Conservation (phyloP, 1,139 yeast species). For the Candida freyschussii region DNA sequence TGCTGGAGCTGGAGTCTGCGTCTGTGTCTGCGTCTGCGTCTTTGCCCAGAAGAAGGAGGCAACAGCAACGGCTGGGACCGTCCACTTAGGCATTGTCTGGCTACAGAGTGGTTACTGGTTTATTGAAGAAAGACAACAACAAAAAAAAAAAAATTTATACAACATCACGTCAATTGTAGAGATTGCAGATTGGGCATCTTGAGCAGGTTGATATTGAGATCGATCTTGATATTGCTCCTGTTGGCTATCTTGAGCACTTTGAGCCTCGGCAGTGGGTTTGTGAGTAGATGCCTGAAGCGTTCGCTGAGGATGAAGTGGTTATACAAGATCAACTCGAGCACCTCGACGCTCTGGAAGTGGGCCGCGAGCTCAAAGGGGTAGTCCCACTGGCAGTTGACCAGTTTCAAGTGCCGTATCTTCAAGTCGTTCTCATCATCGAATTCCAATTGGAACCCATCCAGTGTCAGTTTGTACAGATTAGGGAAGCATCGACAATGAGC, state of each 20-base stretch:
- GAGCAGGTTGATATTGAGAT: no score
- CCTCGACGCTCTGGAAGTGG: no score
- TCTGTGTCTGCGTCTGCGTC: constrained; percentile 10
- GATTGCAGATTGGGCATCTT: no score
- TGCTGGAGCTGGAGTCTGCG: constrained; percentile 5
- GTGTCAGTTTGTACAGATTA: constrained; percentile 18
- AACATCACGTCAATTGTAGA: no score
- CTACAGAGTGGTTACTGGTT: no score
- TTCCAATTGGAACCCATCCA: constrained; percentile 28
- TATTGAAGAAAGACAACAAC: no score
- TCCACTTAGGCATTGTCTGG: no score
- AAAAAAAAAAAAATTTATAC: no score
- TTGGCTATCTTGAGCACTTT: no score
- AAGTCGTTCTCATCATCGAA: constrained; percentile 25
- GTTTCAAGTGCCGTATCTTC: constrained; percentile 16
- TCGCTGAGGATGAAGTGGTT: constrained; percentile 30
- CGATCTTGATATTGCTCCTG: no score
- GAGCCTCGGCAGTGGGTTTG: background rate
- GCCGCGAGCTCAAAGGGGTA: constrained; percentile 29
- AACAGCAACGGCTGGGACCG: constrained; percentile 21
- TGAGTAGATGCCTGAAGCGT: constrained; percentile 21
- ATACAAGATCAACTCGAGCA: no score
- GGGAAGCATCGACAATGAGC: constrained; percentile 27
- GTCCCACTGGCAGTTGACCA: constrained; percentile 30
- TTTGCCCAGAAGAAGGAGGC: constrained; percentile 26